Evolutionary conservation across 139 green algal species (phyloP).

Genomic region (Volvox africanus): DNA sequence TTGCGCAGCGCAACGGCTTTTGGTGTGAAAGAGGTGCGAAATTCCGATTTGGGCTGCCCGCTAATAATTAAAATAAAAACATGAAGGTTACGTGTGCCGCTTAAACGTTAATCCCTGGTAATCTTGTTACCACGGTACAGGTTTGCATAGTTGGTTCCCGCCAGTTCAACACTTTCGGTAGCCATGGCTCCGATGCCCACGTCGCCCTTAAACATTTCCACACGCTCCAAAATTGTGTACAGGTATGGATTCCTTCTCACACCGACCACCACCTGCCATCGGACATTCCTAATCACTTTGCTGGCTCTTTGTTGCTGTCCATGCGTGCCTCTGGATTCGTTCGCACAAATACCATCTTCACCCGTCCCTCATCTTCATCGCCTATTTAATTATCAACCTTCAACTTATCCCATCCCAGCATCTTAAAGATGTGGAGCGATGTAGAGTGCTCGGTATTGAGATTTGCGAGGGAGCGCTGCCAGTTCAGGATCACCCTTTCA

Average conservation of each 20-base stretch:
- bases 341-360: too few species aligned
- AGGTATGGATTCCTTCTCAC: neutral
- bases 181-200: constrained; percentile 77
- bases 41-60: neutral
- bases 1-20: constrained; percentile 81
- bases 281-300: too few species aligned
- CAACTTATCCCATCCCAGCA: neutral
- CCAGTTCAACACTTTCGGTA: constrained; percentile 93
- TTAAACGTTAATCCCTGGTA: neutral
- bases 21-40: constrained; percentile 68
- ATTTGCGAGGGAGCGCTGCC: constrained; percentile 81
- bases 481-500: constrained; percentile 85
- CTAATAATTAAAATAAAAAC: neutral
- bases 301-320: too few species aligned
- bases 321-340: too few species aligned
- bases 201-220: constrained; percentile 74
- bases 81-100: neutral
- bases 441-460: constrained; percentile 89
- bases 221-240: constrained; percentile 77
- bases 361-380: too few species aligned
- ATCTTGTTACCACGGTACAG: constrained; percentile 49
- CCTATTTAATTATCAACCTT: too few species aligned
- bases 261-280: too few species aligned
- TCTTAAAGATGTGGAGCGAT: constrained; percentile 64
- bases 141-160: constrained; percentile 88